Percentiles rank a stretch among this genome's conserved stretches.
These are phyloP conservation scores for Monosporozyma unispora DNA, from an alignment of 805 yeast genomes.

Conservation along the genomic window DNA sequence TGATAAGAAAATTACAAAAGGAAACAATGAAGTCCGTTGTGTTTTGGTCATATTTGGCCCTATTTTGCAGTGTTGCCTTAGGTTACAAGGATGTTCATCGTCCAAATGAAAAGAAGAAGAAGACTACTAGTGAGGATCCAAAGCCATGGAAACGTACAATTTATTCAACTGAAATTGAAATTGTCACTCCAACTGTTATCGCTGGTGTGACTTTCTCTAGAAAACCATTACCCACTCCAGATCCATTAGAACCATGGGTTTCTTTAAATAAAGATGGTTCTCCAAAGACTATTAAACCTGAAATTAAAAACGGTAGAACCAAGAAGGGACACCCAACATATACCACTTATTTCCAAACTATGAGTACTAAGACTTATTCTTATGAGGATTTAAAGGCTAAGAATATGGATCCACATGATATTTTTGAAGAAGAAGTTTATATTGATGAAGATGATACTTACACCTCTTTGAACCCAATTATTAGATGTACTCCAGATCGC, in stretches of 20 bases:
- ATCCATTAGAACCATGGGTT: constrained; percentile 74
- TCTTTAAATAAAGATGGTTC: constrained; percentile 65
- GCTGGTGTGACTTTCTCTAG: constrained; percentile 47
- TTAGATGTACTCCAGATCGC: constrained; percentile 77
- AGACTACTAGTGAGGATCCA: constrained; percentile 35
- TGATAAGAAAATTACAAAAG: neutral
- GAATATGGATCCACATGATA: constrained; percentile 55
- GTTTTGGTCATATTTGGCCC: neutral
- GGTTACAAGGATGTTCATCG: constrained; percentile 18
- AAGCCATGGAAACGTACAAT: constrained; percentile 71
- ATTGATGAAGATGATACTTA: constrained; percentile 68
- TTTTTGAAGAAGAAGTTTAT: constrained; percentile 44
- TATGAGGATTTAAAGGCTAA: constrained; percentile 65
- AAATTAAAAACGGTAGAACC: constrained; percentile 62
- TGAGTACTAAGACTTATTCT: constrained; percentile 45
- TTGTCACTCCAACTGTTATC: constrained; percentile 61
- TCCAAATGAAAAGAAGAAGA: constrained; percentile 28
- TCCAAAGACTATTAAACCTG: constrained; percentile 73
- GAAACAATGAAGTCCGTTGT: neutral
- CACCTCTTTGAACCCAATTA: constrained; percentile 62
- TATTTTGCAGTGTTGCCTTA: neutral
- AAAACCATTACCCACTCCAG: constrained; percentile 40
- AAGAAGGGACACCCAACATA: constrained; percentile 62
- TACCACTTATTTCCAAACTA: constrained; percentile 68
- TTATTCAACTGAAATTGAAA: constrained; percentile 44